Evolutionary conservation across 2,329 filamentous ascomycete species (phyloP).

Genomic region (Paecilomyces niveus): DNA sequence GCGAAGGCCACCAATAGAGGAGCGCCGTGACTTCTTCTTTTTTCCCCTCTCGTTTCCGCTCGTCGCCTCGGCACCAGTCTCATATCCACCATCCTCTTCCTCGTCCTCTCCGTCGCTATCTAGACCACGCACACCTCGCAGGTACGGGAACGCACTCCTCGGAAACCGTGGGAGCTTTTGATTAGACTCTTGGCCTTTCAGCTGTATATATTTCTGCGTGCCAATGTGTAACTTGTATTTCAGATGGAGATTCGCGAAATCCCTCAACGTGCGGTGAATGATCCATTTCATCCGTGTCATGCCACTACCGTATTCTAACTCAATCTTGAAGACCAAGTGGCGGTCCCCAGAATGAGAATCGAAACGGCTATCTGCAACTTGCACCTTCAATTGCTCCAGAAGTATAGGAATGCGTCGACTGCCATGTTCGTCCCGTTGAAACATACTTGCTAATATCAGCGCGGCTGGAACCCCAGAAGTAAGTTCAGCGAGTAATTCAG

Average conservation of each 20-base stretch:
- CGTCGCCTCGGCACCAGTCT: conserved; percentile 55
- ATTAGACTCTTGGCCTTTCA: conserved; percentile 59
- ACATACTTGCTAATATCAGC: conserved; percentile 92
- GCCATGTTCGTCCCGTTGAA: conserved; percentile 92
- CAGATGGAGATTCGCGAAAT: conserved; percentile 87
- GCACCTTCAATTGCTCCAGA: conserved; percentile 86
- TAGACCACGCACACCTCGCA: conserved; percentile 70
- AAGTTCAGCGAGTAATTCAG: conserved; percentile 91
- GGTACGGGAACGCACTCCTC: conserved; percentile 78
- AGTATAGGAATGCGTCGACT: conserved; percentile 92
- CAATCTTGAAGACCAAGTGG: conserved; percentile 83
- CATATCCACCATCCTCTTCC: conserved; percentile 43
- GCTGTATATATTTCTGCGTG: conserved; percentile 73
- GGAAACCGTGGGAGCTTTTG: conserved; percentile 88
- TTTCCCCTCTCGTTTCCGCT: conserved; percentile 59
- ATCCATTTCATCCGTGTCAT: conserved; percentile 96
- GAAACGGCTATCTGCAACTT: conserved; percentile 72
- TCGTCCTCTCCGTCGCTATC: conserved; percentile 74
- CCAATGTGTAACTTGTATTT: conserved; percentile 85
- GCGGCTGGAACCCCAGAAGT: conserved; percentile 88
- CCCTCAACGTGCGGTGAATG: conserved; percentile 75
- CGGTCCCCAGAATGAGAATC: conserved; percentile 52
- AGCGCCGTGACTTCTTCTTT: conserved; percentile 47
- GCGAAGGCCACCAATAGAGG: conserved; percentile 51
- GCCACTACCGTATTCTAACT: conserved; percentile 92